These are phyloP conservation scores for Chaetomiaceae sp. DNA, from an alignment of 2,329 filamentous ascomycete genomes.

Conservation along the genomic window DNA sequence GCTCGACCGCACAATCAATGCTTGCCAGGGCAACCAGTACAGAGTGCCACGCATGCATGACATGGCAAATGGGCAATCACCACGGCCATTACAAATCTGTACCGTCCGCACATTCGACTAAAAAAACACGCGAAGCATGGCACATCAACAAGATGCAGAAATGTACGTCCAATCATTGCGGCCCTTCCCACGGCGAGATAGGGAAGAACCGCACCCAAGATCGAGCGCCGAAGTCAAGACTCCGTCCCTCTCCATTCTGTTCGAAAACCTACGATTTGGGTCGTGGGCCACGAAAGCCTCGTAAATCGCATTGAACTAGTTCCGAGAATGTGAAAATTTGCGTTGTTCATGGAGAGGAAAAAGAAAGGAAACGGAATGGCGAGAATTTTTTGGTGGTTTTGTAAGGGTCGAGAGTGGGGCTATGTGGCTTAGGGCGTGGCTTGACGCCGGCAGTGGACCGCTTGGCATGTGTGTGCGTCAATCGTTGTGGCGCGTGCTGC, in stretches of 20 bases:
- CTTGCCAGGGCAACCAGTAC: too few species aligned
- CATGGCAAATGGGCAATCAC: too few species aligned
- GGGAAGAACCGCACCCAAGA: constrained; percentile 49
- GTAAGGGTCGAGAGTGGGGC: constrained; percentile 3
- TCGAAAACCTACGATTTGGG: constrained; percentile 38
- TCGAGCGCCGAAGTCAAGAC: constrained; percentile 38
- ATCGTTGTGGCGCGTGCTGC: constrained; percentile 3
- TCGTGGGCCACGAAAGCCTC: constrained; percentile 42
- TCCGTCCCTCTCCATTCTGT: constrained; percentile 43
- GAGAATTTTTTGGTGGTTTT: constrained; percentile 19
- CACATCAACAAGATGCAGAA: background rate
- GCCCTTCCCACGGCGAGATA: constrained; percentile 39
- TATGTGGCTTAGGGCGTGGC: background rate
- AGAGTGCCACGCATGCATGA: too few species aligned
- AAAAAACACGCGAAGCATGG: constrained; percentile 9
- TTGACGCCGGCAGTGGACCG: too few species aligned
- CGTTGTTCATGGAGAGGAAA: constrained; percentile 42
- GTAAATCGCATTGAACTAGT: constrained; percentile 34
- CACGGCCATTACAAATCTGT: too few species aligned
- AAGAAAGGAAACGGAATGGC: constrained; percentile 24
- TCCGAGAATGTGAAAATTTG: constrained; percentile 45
- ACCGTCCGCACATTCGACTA: too few species aligned
- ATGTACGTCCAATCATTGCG: constrained; percentile 51
- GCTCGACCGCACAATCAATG: too few species aligned
- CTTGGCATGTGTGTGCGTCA: background rate